Evolutionary conservation across 495 filamentous ascomycete species (phyloP), one percentile per base, ranked within the genome.

Genomic region (Hypomontagnella submonticulosa): DNA sequence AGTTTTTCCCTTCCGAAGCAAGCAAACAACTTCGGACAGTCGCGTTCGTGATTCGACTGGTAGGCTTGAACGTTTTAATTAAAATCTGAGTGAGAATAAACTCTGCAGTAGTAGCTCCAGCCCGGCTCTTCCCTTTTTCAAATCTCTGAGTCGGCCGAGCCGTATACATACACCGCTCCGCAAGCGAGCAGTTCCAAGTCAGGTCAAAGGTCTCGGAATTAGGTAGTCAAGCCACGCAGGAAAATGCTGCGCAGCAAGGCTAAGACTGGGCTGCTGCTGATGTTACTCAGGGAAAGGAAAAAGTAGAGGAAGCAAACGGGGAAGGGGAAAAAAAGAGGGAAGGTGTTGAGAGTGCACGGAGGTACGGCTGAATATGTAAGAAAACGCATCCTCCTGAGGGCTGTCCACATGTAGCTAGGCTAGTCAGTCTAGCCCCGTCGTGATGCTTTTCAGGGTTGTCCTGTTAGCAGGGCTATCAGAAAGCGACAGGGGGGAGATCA

Each of bases 341-440:
- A 5, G 38, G 27, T 50, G 47, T 18, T 44, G 15, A 38, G 40
- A 38, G 40, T 40, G 19, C 15, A 48, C 36, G 50, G 63, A 40
- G 30, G 20, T 60, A 59, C 55, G 49, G 62, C 56, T 54, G 57
- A 61, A 61, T 67, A 67, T 57, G 52, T 67, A 67, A 57, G 41
- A 59, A 67, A 61, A 49, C 8, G 33, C 38, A 65, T 65, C 61
- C 61, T 58, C 27, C 52, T 41, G 47, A 34, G 23, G 38, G 20
- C 20, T n/a, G 57, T 61, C 63, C 57, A 57, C 19, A 56, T 67
- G 52, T 30, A 57, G 63, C 63, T 61, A 57, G 48, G 42, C 47
- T 44, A 50, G 63, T 44, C 36, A 61, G 50, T 44, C 49, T 37
- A 61, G 57, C 46, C 63, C 63, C 49, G 41, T 36, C 49, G 11